phyloP scores from a whole-genome alignment of 495 filamentous ascomycete species.

The Penicillium goetzii region DNA sequence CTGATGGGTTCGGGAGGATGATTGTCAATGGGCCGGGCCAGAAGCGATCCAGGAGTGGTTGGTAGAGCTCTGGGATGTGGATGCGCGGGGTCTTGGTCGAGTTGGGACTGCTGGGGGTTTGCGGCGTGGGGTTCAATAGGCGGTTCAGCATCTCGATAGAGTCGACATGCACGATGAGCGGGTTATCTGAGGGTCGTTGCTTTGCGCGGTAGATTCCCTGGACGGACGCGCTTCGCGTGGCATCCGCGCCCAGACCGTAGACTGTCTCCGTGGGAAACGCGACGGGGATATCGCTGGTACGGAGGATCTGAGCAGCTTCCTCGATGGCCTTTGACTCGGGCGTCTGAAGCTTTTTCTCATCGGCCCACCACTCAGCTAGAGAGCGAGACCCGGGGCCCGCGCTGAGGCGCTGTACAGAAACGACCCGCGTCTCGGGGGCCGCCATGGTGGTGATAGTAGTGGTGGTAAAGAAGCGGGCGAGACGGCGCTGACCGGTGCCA shows the following conservation, averaged over 20 bases:
- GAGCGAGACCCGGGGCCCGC: slow-evolving; percentile 42
- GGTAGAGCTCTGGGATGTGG: slow-evolving; percentile 79
- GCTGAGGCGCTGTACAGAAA: slow-evolving; percentile 49
- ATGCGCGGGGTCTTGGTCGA: slow-evolving; percentile 35
- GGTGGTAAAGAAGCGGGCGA: slow-evolving; percentile 31
- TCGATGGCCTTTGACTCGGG: slow-evolving; percentile 45
- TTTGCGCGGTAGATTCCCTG: slow-evolving; percentile 89
- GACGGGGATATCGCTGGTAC: slow-evolving; percentile 69
- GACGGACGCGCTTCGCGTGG: slow-evolving; percentile 82
- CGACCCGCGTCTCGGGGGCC: slow-evolving; percentile 39
- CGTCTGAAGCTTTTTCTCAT: slow-evolving; percentile 41
- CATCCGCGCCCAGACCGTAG: slow-evolving; percentile 94
- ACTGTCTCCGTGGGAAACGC: slow-evolving; percentile 99
- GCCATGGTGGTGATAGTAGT: slow-evolving; percentile 21
- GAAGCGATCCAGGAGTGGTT: slow-evolving; percentile 76
- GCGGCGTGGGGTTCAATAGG: slow-evolving; percentile 53
- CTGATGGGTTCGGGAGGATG: slow-evolving; percentile 74
- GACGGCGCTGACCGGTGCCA: slow-evolving; percentile 42
- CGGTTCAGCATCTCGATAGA: slow-evolving; percentile 76
- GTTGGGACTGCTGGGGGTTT: slow-evolving; percentile 21
- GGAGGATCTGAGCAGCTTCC: slow-evolving; percentile 64
- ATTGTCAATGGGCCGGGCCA: slow-evolving; percentile 97
- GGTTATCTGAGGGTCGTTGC: slow-evolving; percentile 88
- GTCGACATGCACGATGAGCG: slow-evolving; percentile 88
- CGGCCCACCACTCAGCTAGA: slow-evolving; percentile 52